Percentiles rank a stretch among this genome's conserved stretches.
Evolutionary conservation across 2,329 filamentous ascomycete species (phyloP).

Genomic region (Pezicula carpinea): DNA sequence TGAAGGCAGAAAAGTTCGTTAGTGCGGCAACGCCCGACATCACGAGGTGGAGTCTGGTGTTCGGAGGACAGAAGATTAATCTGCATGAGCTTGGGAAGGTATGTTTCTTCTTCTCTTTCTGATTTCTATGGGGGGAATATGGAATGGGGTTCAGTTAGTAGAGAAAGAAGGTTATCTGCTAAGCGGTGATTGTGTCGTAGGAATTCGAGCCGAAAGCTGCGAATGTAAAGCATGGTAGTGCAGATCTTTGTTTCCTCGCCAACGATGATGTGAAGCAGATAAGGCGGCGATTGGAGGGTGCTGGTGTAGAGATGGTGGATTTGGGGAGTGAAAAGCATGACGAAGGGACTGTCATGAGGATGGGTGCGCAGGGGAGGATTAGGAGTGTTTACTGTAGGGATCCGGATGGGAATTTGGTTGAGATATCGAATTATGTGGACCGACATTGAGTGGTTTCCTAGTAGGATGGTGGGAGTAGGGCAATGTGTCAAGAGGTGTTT

Average conservation of each 20-base stretch:
- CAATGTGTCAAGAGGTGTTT: too few relatives aligned
- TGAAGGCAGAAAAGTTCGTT: conserved; percentile 48
- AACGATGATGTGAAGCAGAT: conserved; percentile 44
- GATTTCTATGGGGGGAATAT: neutral
- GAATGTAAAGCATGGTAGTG: conserved; percentile 49
- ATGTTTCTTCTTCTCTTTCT: neutral
- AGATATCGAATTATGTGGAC: conserved; percentile 23
- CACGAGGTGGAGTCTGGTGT: conserved; percentile 47
- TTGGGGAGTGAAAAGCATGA: conserved; percentile 17
- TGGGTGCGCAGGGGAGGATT: conserved; percentile 49
- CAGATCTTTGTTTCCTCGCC: conserved; percentile 56
- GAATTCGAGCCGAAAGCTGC: conserved; percentile 57
- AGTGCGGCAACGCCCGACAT: conserved; percentile 33
- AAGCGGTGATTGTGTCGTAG: conserved; percentile 1
- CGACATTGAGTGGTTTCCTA: too few relatives aligned
- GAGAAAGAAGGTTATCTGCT: neutral
- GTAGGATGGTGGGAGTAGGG: too few relatives aligned
- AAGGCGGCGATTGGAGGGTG: conserved; percentile 34
- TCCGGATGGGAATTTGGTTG: conserved; percentile 57
- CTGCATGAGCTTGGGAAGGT: conserved; percentile 49
- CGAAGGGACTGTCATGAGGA: conserved; percentile 50
- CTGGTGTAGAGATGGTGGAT: conserved; percentile 40
- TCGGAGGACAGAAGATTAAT: conserved; percentile 58
- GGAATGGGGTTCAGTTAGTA: neutral
- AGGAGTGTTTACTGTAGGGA: conserved; percentile 56